Evolutionary conservation across 139 green algal species (phyloP), one percentile per base, ranked within the genome.

Genomic region (Eudorina sp.): DNA sequence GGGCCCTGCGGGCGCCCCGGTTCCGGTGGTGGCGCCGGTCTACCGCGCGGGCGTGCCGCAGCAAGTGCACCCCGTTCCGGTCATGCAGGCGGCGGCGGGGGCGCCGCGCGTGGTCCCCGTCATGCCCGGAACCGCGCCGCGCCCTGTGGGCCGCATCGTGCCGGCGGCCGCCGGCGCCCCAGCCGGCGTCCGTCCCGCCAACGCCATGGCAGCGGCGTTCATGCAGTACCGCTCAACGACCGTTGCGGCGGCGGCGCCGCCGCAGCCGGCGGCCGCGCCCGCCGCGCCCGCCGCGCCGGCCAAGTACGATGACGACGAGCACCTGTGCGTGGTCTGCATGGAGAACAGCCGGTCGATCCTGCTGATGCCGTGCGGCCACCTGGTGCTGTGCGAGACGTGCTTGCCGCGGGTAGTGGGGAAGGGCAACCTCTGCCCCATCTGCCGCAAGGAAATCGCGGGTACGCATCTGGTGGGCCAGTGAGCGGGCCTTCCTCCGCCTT

Each of bases 351-450:
- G 80, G 1, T 79, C 45, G 19, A 77, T 91, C 40, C 43, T 91
- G 70, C 80, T 91, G 88, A 29, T 80, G 45, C 88, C 88, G 14
- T 91, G 88, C 80, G 79, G 79, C 46, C 88, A 91, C 82, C 45
- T 91, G 34, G 88, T 86, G 43, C 70, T 91, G 31, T 91, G 88
- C 38, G 78, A 83, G 31, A 70, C 31, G 0, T 90, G 87, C 78
- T 29, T 75, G 58, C 40, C 40, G 4, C 0, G 8, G 1, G 60
- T 85, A 25, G 25, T 45, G 21, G 58, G 6, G 19, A 58, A 74
- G 29, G 41, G 64, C 58, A 85, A 85, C 58, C 3, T 76, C 41
- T 85, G 79, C 79, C 79, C 79, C 58, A 85, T 85, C 25, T 85
- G 79, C 79, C 79, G 79, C 0, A 58, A 85, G 58, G 2, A 21